Percentiles rank a stretch among this genome's conserved stretches.
Evolutionary conservation across 2,329 filamentous ascomycete species (phyloP).

Genomic region (Hymenoscyphus linearis): DNA sequence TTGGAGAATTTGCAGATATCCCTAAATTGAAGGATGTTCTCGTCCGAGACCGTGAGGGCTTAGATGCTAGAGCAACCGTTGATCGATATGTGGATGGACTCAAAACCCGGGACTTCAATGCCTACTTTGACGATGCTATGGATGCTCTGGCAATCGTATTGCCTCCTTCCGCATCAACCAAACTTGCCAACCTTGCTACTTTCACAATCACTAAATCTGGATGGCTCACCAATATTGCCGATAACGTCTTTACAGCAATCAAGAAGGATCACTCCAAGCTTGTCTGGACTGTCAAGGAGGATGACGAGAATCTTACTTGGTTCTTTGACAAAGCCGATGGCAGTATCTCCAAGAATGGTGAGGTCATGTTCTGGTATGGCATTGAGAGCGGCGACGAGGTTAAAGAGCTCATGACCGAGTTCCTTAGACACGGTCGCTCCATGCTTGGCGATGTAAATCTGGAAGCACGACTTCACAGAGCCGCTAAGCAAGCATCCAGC

Average conservation of each 20-base stretch:
- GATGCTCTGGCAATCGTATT: slow-evolving; percentile 87
- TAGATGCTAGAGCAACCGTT: slow-evolving; percentile 77
- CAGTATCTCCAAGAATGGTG: slow-evolving; percentile 77
- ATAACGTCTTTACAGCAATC: slow-evolving; percentile 89
- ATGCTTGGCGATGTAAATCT: slow-evolving; percentile 90
- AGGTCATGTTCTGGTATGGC: slow-evolving; percentile 89
- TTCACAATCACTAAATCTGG: slow-evolving; percentile 91
- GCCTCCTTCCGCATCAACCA: slow-evolving; percentile 59
- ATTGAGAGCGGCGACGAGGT: slow-evolving; percentile 78
- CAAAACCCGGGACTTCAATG: slow-evolving; percentile 73
- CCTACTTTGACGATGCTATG: slow-evolving; percentile 92
- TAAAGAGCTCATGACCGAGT: slow-evolving; percentile 76
- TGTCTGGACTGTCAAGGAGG: slow-evolving; percentile 93
- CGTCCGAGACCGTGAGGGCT: slow-evolving; percentile 72
- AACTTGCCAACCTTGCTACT: slow-evolving; percentile 78
- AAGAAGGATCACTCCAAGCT: slow-evolving; percentile 90
- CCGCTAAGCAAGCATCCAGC: slow-evolving; percentile 62
- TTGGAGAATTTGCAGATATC: slow-evolving; percentile 72
- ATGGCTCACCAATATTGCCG: slow-evolving; percentile 90
- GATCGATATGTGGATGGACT: slow-evolving; percentile 82
- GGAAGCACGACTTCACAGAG: slow-evolving; percentile 75
- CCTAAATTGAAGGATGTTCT: slow-evolving; percentile 76
- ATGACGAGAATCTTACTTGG: slow-evolving; percentile 96
- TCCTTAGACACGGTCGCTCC: slow-evolving; percentile 72
- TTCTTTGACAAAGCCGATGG: slow-evolving; percentile 97